A percentile compares a stretch with the other conserved stretches of the same genome.
phyloP scores from a whole-genome alignment of 2,329 filamentous ascomycete species.

The Dactylellina drechsleri region DNA sequence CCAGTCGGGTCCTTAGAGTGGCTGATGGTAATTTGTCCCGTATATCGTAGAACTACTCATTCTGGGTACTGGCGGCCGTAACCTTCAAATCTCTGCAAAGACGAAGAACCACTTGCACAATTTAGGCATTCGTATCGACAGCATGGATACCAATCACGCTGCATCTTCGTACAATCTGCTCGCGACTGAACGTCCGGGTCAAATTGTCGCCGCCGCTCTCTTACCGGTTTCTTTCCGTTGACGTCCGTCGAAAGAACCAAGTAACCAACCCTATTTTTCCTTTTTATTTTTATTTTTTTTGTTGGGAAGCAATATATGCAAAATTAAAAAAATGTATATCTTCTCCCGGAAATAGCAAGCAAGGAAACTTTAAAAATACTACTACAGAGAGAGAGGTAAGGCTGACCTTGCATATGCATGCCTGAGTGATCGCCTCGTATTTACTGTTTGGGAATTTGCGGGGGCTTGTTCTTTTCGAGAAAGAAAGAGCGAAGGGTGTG shows the following conservation, averaged over 20 bases:
- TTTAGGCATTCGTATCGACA: conserved; percentile 84
- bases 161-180: conserved; percentile 93
- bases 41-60: conserved; percentile 77
- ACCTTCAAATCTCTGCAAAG: conserved; percentile 78
- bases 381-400: conserved; percentile 27
- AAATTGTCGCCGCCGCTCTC: conserved; percentile 85
- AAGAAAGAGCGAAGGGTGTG: neutral
- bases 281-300: conserved; percentile 7
- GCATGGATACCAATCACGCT: conserved; percentile 92
- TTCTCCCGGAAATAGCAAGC: conserved; percentile 1
- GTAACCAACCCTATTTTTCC: neutral
- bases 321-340: conserved; percentile 4
- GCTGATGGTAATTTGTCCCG: conserved; percentile 19
- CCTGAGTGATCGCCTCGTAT: conserved; percentile 52
- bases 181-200: conserved; percentile 89
- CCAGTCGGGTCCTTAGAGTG: conserved; percentile 5
- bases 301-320: conserved; percentile 25
- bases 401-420: conserved; percentile 53
- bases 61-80: conserved; percentile 81
- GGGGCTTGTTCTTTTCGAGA: conserved; percentile 13
- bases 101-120: conserved; percentile 77
- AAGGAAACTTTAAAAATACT: conserved; percentile 19
- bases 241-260: neutral
- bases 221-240: conserved; percentile 63
- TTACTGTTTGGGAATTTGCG: conserved; percentile 43